Evolutionary conservation across 148 eudicot genomes (phyloP), one percentile per base, ranked within the genome.

Genomic region (Rhododendron kiyosumense): DNA sequence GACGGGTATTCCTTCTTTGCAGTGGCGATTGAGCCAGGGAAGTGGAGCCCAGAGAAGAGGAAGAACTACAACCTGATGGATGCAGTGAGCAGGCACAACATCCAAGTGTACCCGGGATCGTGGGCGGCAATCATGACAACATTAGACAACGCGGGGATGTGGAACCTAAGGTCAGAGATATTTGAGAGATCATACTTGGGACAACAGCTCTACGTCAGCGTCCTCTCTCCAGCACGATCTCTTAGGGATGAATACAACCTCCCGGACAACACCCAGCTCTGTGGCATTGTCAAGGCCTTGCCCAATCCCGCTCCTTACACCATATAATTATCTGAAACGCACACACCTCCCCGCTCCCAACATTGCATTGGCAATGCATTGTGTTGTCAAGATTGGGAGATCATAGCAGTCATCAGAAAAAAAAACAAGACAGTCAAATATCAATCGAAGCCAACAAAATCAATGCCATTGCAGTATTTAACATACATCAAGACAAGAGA

Each of bases 51-150:
- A 0, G 92, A 90, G 73, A 92, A 88, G 87, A 92, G 93, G 73
- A 90, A 90, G 89, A 88, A 88, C 91, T 92, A 92, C 93, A 92
- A 92, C 43, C 86, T 90, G 3, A 82, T 90, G 3, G 93, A 92
- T 7, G 91, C 91, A 1, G 88, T 89, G 79, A 92, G 90, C 85
- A 86, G 92, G 49, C 88, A 92, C 90, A 85, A 91, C 12, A 87
- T 92, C 86, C 93, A 92, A 84, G 93, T 92, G 81, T 92, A 92
- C 90, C 93, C 93, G 0, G 89, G 91, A 52, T 89, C 91, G 32
- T 92, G 93, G 93, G 89, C 91, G 7, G 92, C 93, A 2, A 87
- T 92, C 77, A 78, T 92, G 90, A 61, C 90, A 5, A 90, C 92
- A 54, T 86, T 88, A 36, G 92, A 92, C 89, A 92, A 92, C 28